Percentiles rank a stretch among this genome's conserved stretches.
Conservation (phyloP, 2,329 filamentous ascomycete species). For the Cytospora piceae region DNA sequence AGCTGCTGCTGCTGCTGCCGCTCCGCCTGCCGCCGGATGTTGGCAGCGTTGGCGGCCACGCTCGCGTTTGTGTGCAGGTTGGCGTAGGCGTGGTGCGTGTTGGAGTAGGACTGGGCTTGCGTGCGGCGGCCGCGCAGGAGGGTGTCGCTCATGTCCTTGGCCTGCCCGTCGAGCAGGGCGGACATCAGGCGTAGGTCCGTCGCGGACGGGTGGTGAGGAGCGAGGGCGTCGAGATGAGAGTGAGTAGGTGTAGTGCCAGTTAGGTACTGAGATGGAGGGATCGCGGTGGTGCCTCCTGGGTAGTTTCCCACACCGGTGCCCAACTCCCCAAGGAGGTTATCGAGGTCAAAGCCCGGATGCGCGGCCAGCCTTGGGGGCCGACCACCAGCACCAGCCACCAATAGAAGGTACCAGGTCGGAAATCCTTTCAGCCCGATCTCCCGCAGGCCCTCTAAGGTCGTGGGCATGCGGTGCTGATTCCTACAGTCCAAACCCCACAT, state of each 20-base stretch:
- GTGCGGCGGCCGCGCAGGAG: constrained; percentile 10
- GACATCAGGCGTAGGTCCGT: constrained; percentile 10
- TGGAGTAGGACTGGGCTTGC: neutral
- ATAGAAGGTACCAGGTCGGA: constrained; percentile 48
- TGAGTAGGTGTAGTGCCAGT: neutral
- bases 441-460: constrained; percentile 43
- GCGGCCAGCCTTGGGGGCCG: constrained; percentile 2
- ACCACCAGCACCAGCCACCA: constrained; percentile 6
- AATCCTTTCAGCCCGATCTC: constrained; percentile 47
- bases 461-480: constrained; percentile 53
- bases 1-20: constrained; percentile 16
- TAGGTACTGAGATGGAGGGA: neutral
- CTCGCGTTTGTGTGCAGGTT: constrained; percentile 21
- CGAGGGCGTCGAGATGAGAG: neutral
- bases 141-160: constrained; percentile 18
- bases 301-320: neutral
- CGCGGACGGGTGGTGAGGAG: neutral
- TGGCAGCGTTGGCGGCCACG: constrained; percentile 18
- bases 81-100: neutral
- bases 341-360: neutral
- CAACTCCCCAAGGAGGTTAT: neutral
- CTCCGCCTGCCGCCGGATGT: constrained; percentile 9
- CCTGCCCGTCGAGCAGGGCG: constrained; percentile 15
- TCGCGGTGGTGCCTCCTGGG: neutral
- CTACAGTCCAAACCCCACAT: constrained; percentile 49